These are phyloP conservation scores for Claviceps arundinis DNA, from an alignment of 2,329 filamentous ascomycete genomes.

Conservation along the genomic window DNA sequence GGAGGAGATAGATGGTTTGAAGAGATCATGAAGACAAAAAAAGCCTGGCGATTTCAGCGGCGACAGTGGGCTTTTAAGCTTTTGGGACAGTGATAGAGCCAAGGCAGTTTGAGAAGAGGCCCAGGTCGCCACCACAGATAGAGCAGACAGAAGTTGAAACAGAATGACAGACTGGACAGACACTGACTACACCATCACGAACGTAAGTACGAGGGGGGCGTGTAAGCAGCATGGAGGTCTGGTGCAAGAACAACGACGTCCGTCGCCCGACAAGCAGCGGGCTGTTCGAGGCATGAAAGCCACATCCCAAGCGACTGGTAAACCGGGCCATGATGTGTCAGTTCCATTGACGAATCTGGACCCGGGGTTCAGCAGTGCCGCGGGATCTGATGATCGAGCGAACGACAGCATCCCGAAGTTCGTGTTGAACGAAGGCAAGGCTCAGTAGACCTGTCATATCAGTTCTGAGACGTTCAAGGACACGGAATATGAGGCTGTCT, in stretches of 20 bases:
- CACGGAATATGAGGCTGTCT: slow-evolving; percentile 10
- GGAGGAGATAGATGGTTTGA: not conserved
- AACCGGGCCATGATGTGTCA: slow-evolving; percentile 6
- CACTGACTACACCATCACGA: too few species aligned
- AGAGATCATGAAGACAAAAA: not conserved
- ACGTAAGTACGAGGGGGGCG: slow-evolving; percentile 1
- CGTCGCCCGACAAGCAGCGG: slow-evolving; percentile 5
- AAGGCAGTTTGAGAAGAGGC: not conserved
- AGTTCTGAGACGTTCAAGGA: slow-evolving; percentile 14
- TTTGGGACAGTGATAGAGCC: slow-evolving; percentile 9
- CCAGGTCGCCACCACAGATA: not conserved
- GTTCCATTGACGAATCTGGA: slow-evolving; percentile 8
- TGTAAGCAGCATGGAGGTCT: not conserved
- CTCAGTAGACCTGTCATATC: slow-evolving; percentile 24
- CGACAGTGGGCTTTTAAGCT: slow-evolving; percentile 21
- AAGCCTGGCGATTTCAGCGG: slow-evolving; percentile 9
- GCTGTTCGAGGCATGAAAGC: slow-evolving; percentile 9
- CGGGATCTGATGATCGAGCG: slow-evolving; percentile 14
- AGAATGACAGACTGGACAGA: too few species aligned
- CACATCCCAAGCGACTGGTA: slow-evolving; percentile 10
- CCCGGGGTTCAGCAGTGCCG: slow-evolving; percentile 5
- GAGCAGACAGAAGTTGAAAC: not conserved
- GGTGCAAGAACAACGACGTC: not conserved
- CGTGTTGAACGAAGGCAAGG: slow-evolving; percentile 8
- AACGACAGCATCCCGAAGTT: slow-evolving; percentile 12